Evolutionary conservation across 2,329 filamentous ascomycete genomes (phyloP).

Genomic region (Aspergillus oerlinghausenensis): DNA sequence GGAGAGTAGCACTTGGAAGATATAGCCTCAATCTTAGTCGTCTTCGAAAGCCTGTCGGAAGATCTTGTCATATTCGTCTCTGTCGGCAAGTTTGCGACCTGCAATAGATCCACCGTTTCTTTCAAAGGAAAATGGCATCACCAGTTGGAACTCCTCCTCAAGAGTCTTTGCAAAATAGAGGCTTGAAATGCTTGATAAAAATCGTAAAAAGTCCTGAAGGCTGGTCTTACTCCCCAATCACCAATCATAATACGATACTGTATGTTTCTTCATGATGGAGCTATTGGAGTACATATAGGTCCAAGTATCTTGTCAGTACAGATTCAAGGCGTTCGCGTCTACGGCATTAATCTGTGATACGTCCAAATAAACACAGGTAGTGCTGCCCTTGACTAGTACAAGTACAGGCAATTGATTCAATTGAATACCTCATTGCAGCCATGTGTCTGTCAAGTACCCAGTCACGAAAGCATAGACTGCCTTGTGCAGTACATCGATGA

Average conservation of each 20-base stretch:
- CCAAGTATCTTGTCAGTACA: too few relatives aligned
- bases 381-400: too few relatives aligned
- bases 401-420: accelerated
- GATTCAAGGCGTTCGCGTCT: too few relatives aligned
- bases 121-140: conserved; percentile 15
- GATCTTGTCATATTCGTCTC: conserved; percentile 9
- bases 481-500: conserved; percentile 6
- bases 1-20: background rate
- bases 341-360: too few relatives aligned
- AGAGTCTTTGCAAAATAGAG: conserved; percentile 3
- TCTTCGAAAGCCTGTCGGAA: conserved; percentile 8
- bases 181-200: conserved; percentile 14
- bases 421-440: background rate
- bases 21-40: background rate
- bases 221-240: too few relatives aligned
- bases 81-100: conserved; percentile 12
- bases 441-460: conserved; percentile 4
- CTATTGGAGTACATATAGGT: too few relatives aligned
- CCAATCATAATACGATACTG: too few relatives aligned
- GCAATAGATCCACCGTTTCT: conserved; percentile 9
- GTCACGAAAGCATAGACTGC: conserved; percentile 2
- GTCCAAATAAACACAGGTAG: too few relatives aligned
- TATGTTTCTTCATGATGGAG: too few relatives aligned
- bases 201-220: conserved; percentile 10
- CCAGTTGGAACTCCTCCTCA: conserved; percentile 9